phyloP scores from a whole-genome alignment of 2,329 filamentous ascomycete species.

The Monosporascus sp. region DNA sequence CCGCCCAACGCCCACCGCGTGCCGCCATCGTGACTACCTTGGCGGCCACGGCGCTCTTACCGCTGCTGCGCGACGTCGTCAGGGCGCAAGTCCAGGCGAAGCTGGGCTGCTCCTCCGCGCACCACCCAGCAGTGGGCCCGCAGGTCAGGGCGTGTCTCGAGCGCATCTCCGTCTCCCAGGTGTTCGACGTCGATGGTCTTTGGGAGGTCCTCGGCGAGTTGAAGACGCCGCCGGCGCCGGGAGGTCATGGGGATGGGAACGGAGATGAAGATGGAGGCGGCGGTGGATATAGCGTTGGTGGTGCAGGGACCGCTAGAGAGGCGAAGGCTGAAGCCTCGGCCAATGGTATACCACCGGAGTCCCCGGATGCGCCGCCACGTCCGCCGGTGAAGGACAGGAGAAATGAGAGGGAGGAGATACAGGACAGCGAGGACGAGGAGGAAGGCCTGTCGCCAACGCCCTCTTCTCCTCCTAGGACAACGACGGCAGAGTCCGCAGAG shows the following conservation, averaged over 20 bases:
- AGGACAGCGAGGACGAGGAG: conserved; percentile 37
- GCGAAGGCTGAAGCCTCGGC: neutral
- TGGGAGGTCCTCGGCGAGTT: conserved; percentile 52
- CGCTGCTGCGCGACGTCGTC: conserved; percentile 36
- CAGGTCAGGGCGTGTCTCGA: conserved; percentile 37
- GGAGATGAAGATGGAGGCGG: neutral
- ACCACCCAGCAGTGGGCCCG: conserved; percentile 9
- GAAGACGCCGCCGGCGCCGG: conserved; percentile 17
- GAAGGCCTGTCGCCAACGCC: conserved; percentile 17
- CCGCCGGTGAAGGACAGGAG: conserved; percentile 3
- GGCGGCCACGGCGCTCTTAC: conserved; percentile 35
- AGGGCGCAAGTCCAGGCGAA: conserved; percentile 26
- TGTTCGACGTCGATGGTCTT: conserved; percentile 55
- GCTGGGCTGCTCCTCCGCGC: conserved; percentile 8
- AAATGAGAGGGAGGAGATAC: conserved; percentile 25
- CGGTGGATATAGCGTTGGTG: neutral
- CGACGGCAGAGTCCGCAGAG: neutral
- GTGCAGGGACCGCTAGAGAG: neutral
- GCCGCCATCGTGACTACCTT: conserved; percentile 46
- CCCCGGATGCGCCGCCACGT: neutral
- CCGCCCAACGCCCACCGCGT: conserved; percentile 2
- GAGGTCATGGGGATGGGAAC: neutral
- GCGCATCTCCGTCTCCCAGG: conserved; percentile 46
- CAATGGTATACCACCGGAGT: conserved; percentile 2
- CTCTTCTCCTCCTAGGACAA: neutral